Evolutionary conservation across 176 grass and related monocot genomes (phyloP), one percentile per base, ranked within the genome.

Genomic region (Oryza coarctata): DNA sequence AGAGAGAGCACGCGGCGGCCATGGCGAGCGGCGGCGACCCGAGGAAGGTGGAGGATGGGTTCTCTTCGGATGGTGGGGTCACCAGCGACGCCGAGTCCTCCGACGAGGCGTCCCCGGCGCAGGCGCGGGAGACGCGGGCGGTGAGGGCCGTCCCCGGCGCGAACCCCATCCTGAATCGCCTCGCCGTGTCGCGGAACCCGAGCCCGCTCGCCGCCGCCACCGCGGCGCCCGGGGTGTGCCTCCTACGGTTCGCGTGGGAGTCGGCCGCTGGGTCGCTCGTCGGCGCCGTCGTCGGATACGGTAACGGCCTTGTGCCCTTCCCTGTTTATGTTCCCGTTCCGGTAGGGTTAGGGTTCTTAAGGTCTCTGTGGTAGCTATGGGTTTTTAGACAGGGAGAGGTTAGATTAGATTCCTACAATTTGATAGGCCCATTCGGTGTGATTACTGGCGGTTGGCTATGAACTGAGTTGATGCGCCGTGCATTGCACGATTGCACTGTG

Each of bases 211-310:
- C 79, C 30, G 88, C 84, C 17, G 68, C 88, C 47, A 83, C 84
- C 23, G 84, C 83, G 5, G 88, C 84, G 5, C 79, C 88, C 12
- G 88, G 88, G 78, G 79, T 86, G 12, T 90, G 88, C 88, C 88
- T 90, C 74, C 88, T 90, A 17, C 83, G 84, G 73, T 90, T 90
- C 68, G 79, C 88, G 67, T 86, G 74, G 74, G 84, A 90, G 79
- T 90, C 88, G 29, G 88, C 88, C 49, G 88, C 88, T 8, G 88
- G 88, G 10, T 90, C 88, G 60, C 79, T 90, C 68, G 88, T 90
- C 62, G 84, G 83, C 68, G 79, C 88, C 83, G 12, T 63, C 74
- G 88, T 90, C 10, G 88, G 88, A 50, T 90, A 90, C 62, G 88
- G 88, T 90, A 79, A 89, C 60, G 22, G 18, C 14, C 1, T 26